Evolutionary conservation across 495 filamentous ascomycete genomes (phyloP).

Genomic region (Pseudoneurospora amorphoporcata): DNA sequence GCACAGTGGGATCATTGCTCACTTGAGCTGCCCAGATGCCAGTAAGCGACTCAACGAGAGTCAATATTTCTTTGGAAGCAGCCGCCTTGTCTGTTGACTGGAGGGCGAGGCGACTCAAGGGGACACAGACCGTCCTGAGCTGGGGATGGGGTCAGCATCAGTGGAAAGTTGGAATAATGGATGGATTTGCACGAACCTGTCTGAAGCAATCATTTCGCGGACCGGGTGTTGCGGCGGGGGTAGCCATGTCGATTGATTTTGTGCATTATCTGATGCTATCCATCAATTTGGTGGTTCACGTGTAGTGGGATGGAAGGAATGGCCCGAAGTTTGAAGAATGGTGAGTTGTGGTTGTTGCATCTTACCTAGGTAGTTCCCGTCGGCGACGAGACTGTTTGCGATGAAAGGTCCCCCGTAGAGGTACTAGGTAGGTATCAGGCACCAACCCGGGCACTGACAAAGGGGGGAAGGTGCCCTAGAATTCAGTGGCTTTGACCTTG

Average conservation of each 20-base stretch:
- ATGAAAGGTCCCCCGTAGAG: background rate
- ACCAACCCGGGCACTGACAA: background rate
- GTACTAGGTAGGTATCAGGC: no score
- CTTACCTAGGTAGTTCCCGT: background rate
- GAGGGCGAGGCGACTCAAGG: constrained; percentile 61
- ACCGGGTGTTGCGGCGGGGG: background rate
- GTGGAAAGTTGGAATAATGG: background rate
- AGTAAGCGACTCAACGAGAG: constrained; percentile 45
- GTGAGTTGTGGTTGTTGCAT: background rate
- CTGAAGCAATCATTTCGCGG: constrained; percentile 22
- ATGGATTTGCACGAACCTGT: constrained; percentile 9
- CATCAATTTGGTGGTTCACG: background rate
- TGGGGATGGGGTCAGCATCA: background rate
- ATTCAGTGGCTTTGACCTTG: background rate
- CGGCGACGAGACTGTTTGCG: background rate
- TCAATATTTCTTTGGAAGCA: constrained; percentile 43
- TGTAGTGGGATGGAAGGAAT: background rate
- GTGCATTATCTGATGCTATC: background rate
- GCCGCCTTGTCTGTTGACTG: constrained; percentile 44
- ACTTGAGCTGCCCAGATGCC: constrained; percentile 42
- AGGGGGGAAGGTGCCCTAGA: background rate
- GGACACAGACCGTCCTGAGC: constrained; percentile 55
- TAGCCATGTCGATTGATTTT: constrained; percentile 12
- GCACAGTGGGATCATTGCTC: constrained; percentile 34
- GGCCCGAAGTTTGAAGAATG: background rate